Evolutionary conservation across 1,139 yeast species (phyloP), one percentile per base, ranked within the genome.

Genomic region (Kurtzmaniella quercitrusa): DNA sequence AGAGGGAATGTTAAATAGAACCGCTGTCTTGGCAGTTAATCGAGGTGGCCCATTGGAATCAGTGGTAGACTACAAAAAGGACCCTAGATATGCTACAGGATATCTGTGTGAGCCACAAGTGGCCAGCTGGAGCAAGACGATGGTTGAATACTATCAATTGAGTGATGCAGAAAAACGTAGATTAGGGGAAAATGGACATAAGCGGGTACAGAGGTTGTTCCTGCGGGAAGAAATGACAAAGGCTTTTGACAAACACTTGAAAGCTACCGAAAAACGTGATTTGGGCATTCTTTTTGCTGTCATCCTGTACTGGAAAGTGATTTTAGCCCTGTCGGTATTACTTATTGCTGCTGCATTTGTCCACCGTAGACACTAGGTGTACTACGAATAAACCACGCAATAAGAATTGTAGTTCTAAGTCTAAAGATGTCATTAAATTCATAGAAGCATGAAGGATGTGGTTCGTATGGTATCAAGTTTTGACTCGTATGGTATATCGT

Each of bases 11-110:
- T 73, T 85, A 40, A 73, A 79, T 48, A 82, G 85, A 24, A 84
- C 86, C 0, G 91, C 96, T 0, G 96, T 90, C 0, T 66, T 94
- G 44, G 97, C 96, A 0, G 82, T 85, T 2, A 81, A 87, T 56
- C 82, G 81, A 39, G 99, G 98, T 14, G 99, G 99, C 0, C 98
- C 98, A 0, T 64, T 84, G 25, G 99, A 93, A 59, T 85, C 96
- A 0, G 73, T 93, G 10, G 73, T 74, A 1, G 62, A 78, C 34
- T 67, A 67, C 44, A 67, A 65, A 38, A 64, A 66, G 1, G 38
- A 45, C 11, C 27, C 25, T 10, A 60, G 66, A 41, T 63, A 77
- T 44, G 85, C 84, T 14, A 90, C 96, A 0, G 98, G 98, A 0
- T 93, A 86, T 77, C 73, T 82, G 27, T 75, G 81, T 29, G 73